Percentiles rank a stretch among this genome's conserved stretches.
Evolutionary conservation across 2,329 filamentous ascomycete genomes (phyloP).

Genomic region (Monosporascus sp.): DNA sequence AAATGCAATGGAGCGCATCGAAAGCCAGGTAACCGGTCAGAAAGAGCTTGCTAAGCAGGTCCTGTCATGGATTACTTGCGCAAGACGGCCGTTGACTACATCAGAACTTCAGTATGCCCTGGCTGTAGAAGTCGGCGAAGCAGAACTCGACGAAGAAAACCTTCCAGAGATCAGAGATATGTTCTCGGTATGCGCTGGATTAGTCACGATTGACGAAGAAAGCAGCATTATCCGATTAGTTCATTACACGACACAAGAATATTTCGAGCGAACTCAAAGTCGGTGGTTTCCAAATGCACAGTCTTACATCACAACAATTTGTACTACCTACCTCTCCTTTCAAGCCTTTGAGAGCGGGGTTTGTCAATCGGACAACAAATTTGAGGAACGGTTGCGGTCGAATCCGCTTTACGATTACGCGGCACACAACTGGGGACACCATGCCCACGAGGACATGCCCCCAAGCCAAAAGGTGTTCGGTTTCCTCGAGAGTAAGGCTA

Average conservation of each 20-base stretch:
- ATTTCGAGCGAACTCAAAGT: constrained; percentile 24
- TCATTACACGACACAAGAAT: constrained; percentile 42
- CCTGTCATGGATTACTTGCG: constrained; percentile 36
- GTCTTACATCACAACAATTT: constrained; percentile 22
- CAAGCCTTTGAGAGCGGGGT: background rate
- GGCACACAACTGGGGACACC: constrained; percentile 6
- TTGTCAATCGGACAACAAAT: background rate
- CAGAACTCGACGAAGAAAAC: constrained; percentile 29
- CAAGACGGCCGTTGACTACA: constrained; percentile 27
- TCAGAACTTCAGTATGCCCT: constrained; percentile 38
- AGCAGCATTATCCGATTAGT: constrained; percentile 35
- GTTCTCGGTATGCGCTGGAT: constrained; percentile 33
- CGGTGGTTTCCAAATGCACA: constrained; percentile 27
- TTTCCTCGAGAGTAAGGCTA: background rate
- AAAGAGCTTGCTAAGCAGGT: constrained; percentile 31
- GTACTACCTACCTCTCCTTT: constrained; percentile 32
- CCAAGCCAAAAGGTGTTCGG: background rate
- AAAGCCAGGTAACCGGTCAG: constrained; percentile 27
- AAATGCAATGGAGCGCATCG: constrained; percentile 36
- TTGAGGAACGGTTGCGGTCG: background rate
- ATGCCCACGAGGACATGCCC: background rate
- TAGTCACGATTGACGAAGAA: constrained; percentile 35
- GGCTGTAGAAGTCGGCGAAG: constrained; percentile 25
- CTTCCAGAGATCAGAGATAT: constrained; percentile 28
- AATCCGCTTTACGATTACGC: constrained; percentile 6